A percentile compares a stretch with the other conserved stretches of the same genome.
These are phyloP conservation scores for Canavalia ensiformis DNA, from an alignment of 306 rosid genomes.

Conservation along the genomic window DNA sequence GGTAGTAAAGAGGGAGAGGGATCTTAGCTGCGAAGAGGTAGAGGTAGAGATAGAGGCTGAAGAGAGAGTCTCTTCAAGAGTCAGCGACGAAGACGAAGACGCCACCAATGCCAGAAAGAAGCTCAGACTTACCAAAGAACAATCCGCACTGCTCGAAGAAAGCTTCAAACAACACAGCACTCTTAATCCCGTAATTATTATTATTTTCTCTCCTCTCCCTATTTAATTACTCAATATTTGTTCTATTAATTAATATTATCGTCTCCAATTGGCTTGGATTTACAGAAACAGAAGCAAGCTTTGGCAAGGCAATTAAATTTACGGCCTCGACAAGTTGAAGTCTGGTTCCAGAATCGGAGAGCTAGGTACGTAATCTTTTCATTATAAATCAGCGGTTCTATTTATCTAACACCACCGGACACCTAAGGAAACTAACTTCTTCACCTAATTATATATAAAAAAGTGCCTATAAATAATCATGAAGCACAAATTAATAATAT, in stretches of 20 bases:
- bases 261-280: constrained; percentile 24
- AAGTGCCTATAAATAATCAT: neutral
- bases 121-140: constrained; percentile 88
- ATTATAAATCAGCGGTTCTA: neutral
- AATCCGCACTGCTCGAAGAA: constrained; percentile 87
- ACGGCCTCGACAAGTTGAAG: constrained; percentile 94
- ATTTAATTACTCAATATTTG: neutral
- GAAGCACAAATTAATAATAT: constrained; percentile 8
- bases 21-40: constrained; percentile 70
- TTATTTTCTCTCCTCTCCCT: constrained; percentile 11
- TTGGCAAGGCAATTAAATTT: constrained; percentile 82
- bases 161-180: constrained; percentile 97
- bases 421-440: too few species aligned
- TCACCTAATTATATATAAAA: too few species aligned
- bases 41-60: constrained; percentile 61
- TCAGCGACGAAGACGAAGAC: constrained; percentile 94
- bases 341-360: constrained; percentile 98
- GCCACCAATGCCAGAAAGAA: constrained; percentile 88
- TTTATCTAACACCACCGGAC: neutral
- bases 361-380: constrained; percentile 68
- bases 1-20: constrained; percentile 92
- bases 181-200: constrained; percentile 83
- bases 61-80: constrained; percentile 76
- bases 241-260: constrained; percentile 15
- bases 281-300: constrained; percentile 94